A percentile compares a stretch with the other conserved stretches of the same genome.
Conservation (phyloP, 352 stramenopile genomes). For the Pythium sukuiense region DNA sequence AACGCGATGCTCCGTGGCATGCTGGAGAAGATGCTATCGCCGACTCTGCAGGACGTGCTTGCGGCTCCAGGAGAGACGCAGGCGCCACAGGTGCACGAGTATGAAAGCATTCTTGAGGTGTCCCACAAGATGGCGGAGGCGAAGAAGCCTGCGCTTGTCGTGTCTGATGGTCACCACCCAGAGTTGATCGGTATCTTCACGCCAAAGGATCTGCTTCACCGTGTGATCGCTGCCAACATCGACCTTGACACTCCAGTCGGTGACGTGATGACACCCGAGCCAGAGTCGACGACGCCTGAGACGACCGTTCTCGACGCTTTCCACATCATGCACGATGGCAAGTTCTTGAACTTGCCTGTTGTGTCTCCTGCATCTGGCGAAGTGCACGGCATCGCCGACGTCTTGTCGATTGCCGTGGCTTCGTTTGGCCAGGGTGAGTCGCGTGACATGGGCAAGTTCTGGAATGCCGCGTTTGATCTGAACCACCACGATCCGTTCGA, state of each 20-base stretch:
- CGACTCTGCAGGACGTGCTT: slow-evolving; percentile 76
- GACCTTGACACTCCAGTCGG: slow-evolving; percentile 90
- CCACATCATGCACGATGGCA: slow-evolving; percentile 98
- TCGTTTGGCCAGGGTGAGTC: slow-evolving; percentile 74
- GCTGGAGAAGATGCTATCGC: slow-evolving; percentile 89
- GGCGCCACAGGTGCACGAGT: slow-evolving; percentile 68
- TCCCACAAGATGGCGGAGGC: slow-evolving; percentile 76
- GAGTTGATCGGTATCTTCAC: slow-evolving; percentile 97
- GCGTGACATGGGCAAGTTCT: slow-evolving; percentile 76
- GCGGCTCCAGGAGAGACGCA: slow-evolving; percentile 59
- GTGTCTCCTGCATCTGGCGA: slow-evolving; percentile 73
- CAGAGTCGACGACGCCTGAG: slow-evolving; percentile 91
- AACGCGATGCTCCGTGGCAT: slow-evolving; percentile 72
- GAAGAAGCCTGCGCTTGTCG: slow-evolving; percentile 75
- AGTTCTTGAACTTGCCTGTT: slow-evolving; percentile 97
- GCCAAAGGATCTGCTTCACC: slow-evolving; percentile 96
- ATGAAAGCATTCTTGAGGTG: slow-evolving; percentile 72
- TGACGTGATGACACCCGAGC: slow-evolving; percentile 95
- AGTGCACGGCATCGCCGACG: slow-evolving; percentile 81
- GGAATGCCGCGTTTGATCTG: slow-evolving; percentile 72
- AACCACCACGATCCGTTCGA: slow-evolving; percentile 46
- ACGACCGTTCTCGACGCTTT: slow-evolving; percentile 96
- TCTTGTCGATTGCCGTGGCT: slow-evolving; percentile 73
- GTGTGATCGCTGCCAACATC: slow-evolving; percentile 92
- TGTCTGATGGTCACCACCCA: slow-evolving; percentile 53